Percentiles rank a stretch among this genome's conserved stretches.
Conservation (phyloP, 2,329 filamentous ascomycete genomes). For the Microcera coccophila region DNA sequence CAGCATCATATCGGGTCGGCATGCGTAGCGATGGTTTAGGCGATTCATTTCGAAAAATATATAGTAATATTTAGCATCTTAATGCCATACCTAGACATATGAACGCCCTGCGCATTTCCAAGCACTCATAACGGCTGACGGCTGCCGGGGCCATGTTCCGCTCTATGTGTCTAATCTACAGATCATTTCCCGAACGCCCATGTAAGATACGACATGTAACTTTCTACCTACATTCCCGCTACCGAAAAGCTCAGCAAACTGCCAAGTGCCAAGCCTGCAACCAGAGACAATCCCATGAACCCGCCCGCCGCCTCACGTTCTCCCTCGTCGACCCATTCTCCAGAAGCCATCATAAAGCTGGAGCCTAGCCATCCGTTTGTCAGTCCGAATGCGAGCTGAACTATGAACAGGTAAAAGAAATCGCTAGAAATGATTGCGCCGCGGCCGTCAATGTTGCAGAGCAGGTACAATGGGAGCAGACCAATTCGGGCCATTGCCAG, state of each 20-base stretch:
- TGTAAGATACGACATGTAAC: no score
- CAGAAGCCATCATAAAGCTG: constrained; percentile 86
- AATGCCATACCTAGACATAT: no score
- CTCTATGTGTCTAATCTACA: no score
- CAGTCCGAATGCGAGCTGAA: constrained; percentile 79
- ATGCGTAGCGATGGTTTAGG: no score
- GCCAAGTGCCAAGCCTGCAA: constrained; percentile 76
- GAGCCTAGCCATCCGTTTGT: constrained; percentile 85
- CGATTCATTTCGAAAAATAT: no score
- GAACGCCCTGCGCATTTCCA: no score
- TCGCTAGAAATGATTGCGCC: constrained; percentile 76
- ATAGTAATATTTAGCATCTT: no score
- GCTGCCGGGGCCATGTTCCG: no score
- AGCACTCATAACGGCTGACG: no score
- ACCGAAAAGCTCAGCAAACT: constrained; percentile 84
- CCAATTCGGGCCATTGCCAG: constrained; percentile 60
- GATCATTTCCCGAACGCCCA: no score
- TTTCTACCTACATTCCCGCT: constrained; percentile 42
- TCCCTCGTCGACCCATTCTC: constrained; percentile 72
- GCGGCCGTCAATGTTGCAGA: constrained; percentile 80
- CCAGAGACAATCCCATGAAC: constrained; percentile 91
- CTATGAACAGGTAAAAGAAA: constrained; percentile 77
- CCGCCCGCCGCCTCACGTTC: constrained; percentile 86
- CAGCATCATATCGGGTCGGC: no score
- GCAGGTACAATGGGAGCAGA: constrained; percentile 79